phyloP scores from a whole-genome alignment of 1,284 basidiomycete genomes.

The Vanrija sp. region DNA sequence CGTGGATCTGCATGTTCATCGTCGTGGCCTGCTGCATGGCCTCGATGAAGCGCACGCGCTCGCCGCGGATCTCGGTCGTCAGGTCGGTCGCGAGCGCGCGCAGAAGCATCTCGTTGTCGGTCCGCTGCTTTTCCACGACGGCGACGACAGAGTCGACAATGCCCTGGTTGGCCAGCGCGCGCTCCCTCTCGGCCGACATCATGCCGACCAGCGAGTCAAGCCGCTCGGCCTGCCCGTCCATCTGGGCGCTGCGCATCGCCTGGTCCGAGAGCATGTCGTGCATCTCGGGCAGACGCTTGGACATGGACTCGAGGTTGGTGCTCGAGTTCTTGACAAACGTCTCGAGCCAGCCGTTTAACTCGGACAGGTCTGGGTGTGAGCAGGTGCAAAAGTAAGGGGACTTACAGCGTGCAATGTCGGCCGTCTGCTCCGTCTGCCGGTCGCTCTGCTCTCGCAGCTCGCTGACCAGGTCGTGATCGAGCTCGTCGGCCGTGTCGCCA shows the following conservation, averaged over 20 bases:
- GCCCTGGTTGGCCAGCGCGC: conserved; percentile 34
- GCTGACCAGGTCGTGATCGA: conserved; percentile 22
- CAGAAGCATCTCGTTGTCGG: conserved; percentile 65
- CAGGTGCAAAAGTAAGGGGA: neutral
- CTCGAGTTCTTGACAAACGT: conserved; percentile 70
- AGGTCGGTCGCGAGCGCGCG: conserved; percentile 67
- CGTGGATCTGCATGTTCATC: conserved; percentile 74
- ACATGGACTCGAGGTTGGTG: conserved; percentile 62
- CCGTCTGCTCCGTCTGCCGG: conserved; percentile 42
- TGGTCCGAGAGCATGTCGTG: conserved; percentile 43
- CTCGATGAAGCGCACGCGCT: conserved; percentile 76
- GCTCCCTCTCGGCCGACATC: conserved; percentile 41
- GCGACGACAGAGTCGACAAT: conserved; percentile 59
- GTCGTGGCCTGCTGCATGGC: conserved; percentile 85
- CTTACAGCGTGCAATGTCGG: conserved; percentile 46
- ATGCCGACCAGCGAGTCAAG: conserved; percentile 38
- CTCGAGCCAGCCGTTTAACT: conserved; percentile 63
- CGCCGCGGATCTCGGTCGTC: conserved; percentile 73
- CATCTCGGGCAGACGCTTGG: conserved; percentile 53
- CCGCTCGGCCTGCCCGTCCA: conserved; percentile 30
- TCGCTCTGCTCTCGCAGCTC: conserved; percentile 34
- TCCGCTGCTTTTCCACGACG: conserved; percentile 62
- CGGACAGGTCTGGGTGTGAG: conserved; percentile 44
- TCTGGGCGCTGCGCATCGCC: conserved; percentile 25
- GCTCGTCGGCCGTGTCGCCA: neutral